Evolutionary conservation across 2,329 filamentous ascomycete species (phyloP), one percentile per base, ranked within the genome.

Genomic region (Rugonectria rugulosa): DNA sequence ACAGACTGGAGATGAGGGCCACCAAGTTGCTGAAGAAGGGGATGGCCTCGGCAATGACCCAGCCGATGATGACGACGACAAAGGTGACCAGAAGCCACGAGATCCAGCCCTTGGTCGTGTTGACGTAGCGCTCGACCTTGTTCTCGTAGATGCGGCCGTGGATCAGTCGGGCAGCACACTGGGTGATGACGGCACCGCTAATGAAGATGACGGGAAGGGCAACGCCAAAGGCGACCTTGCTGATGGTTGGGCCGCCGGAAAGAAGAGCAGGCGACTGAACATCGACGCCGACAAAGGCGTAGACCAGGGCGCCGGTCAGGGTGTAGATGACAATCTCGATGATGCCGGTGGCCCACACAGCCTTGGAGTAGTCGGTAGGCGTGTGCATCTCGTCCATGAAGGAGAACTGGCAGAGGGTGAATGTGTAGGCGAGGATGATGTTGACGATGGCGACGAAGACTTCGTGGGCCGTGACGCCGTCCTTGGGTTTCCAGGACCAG

Each of bases 311-410:
- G n/a, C 53, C 53, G 5, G 53, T 56, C 46, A 56, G 24, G 3
- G 53, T 56, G 41, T 56, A 56, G 46, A 56, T 51, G 46, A 56
- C 24, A 21, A 56, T 56, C 20, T 56, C 53, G 23, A 56, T 49
- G 19, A 56, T 50, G 36, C 53, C 53, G 14, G 53, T 56, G 3
- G 46, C 53, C 53, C 53, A 56, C 12, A 56, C 53, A n/a, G 53
- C 53, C 40, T 56, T 56, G 46, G 53, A 40, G 41, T 56, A 56
- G 23, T 56, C 46, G 34, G 23, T 24, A 5, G 53, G 53, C 4
- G 46, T 56, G 40, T 56, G 53, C 53, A 56, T 56, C 29, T 56
- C 53, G 36, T 56, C 53, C 53, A 56, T 56, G 46, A 56, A 56
- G 5, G 53, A 56, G 36, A 56, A 56, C 11, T 56, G 53, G 41